These are phyloP conservation scores for Coemansia sp. DNA, from an alignment of 192 early-diverging fungal species.

Conservation along the genomic window DNA sequence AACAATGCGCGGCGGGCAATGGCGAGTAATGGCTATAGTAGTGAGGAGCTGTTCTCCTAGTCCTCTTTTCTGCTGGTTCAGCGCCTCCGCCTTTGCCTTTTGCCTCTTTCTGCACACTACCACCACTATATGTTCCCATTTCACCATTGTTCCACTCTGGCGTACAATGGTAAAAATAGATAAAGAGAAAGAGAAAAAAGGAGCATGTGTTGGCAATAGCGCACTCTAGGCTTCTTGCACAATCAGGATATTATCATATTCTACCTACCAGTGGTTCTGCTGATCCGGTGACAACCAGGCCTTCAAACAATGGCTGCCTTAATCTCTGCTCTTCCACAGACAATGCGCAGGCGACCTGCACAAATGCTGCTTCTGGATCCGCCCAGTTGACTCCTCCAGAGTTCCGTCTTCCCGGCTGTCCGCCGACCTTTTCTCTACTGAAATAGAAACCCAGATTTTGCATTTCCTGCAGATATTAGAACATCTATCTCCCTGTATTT, in stretches of 20 bases:
- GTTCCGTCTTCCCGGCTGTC: not conserved
- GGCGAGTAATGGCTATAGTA: not conserved
- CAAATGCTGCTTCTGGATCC: constrained; percentile 35
- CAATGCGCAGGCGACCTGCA: constrained; percentile 35
- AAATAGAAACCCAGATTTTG: too few species aligned
- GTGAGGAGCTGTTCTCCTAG: too few species aligned
- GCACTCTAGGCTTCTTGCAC: not conserved
- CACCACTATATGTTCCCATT: too few species aligned
- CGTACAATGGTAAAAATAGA: too few species aligned
- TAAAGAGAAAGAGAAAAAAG: not conserved
- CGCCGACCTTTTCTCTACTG: too few species aligned
- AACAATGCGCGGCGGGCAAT: not conserved
- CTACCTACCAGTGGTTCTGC: constrained; percentile 50
- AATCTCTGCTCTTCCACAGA: constrained; percentile 28
- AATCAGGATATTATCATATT: not conserved
- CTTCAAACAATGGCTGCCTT: constrained; percentile 44
- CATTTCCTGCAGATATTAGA: too few species aligned
- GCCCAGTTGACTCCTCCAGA: constrained; percentile 25
- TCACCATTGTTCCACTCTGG: too few species aligned
- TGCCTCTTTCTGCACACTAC: too few species aligned
- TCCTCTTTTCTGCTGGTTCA: too few species aligned
- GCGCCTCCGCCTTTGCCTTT: too few species aligned
- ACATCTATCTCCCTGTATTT: too few species aligned
- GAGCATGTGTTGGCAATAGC: not conserved
- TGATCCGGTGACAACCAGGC: constrained; percentile 48